Base-by-base conservation (phyloP, 2,329 filamentous ascomycete genomes). In the Phaeosphaeriaceae sp. region DNA sequence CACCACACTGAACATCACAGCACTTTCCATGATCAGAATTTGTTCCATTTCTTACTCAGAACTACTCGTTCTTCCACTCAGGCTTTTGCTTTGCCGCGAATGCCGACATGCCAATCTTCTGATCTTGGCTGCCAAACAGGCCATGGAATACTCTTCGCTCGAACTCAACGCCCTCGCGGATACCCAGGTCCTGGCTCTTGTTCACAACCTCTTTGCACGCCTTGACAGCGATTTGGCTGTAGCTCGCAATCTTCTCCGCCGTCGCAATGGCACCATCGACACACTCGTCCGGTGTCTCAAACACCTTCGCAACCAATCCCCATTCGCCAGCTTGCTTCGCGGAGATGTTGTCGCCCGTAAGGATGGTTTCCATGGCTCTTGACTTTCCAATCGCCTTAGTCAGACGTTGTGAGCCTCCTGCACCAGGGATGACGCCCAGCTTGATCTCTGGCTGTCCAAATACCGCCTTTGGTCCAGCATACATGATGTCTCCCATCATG, bases 381-480 rank as follows among this genome's bases (percentile, higher is more conserved):
- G 67, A 57, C 65, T 78, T 83, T 17, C 81, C 81, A 61, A 83
- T 80, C 10, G 81, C 93, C 22, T 88, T 86, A 6, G 93, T 96
- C 47, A 99, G 82, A 9, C 95, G 85, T 83, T 99, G 95, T 62
- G 89, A 93, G 7, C 95, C 95, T 25, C 95, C 95, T 0, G 91
- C 95, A 3, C 95, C 95, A 0, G 95, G 95, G 55, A 98, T 92
- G 1, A 91, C 91, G 24, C 95, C 95, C 2, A 99, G 85, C 81
- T 96, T 97, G 82, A 99, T 92, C 83, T 99, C 95, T 0, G 95
- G 95, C 81, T 98, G 95, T 13, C 95, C 95, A 75, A 99, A 97
- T 70, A 92, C 96, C 65, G 95, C 94, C 17, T 80, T 87, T 51
- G 89, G 85, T 1, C 91, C 93, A 81, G 91, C 95, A 84, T 98